Evolutionary conservation across 2,329 filamentous ascomycete genomes (phyloP).

Genomic region (Acephala macrosclerotiorum): DNA sequence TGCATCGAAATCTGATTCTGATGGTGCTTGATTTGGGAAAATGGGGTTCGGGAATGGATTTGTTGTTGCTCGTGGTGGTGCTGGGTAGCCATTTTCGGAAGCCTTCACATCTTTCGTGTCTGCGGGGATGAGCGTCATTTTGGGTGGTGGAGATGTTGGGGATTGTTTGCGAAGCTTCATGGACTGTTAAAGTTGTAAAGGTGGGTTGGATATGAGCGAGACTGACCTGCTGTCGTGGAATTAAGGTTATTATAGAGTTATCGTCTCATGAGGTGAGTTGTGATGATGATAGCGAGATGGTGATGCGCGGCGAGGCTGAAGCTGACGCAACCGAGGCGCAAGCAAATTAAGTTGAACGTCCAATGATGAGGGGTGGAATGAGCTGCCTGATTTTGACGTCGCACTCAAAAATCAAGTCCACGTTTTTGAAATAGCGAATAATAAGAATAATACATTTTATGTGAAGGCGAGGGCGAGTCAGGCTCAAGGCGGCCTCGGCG

Average conservation of each 20-base stretch:
- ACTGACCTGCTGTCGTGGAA: background rate
- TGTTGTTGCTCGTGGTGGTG: background rate
- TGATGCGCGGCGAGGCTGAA: slow-evolving; percentile 9
- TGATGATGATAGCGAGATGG: background rate
- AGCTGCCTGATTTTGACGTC: slow-evolving; percentile 11
- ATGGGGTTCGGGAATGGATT: slow-evolving; percentile 4
- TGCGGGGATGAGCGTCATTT: slow-evolving; percentile 9
- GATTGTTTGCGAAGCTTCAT: slow-evolving; percentile 2
- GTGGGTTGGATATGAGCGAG: background rate
- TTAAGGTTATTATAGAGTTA: background rate
- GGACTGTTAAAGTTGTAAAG: background rate
- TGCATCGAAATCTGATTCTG: background rate
- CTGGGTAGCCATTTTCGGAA: background rate
- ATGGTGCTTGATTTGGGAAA: slow-evolving; percentile 1
- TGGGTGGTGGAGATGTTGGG: background rate
- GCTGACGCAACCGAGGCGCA: slow-evolving; percentile 10
- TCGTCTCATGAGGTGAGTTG: background rate
- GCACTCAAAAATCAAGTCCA: background rate
- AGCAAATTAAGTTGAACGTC: background rate
- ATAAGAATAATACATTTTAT: background rate
- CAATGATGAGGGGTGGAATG: background rate
- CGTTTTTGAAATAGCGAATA: background rate
- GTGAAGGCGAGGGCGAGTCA: background rate
- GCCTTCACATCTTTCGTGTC: slow-evolving; percentile 6
- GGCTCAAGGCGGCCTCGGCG: background rate